phyloP scores from a whole-genome alignment of 2,329 filamentous ascomycete genomes.

The Aspergillus candidus region DNA sequence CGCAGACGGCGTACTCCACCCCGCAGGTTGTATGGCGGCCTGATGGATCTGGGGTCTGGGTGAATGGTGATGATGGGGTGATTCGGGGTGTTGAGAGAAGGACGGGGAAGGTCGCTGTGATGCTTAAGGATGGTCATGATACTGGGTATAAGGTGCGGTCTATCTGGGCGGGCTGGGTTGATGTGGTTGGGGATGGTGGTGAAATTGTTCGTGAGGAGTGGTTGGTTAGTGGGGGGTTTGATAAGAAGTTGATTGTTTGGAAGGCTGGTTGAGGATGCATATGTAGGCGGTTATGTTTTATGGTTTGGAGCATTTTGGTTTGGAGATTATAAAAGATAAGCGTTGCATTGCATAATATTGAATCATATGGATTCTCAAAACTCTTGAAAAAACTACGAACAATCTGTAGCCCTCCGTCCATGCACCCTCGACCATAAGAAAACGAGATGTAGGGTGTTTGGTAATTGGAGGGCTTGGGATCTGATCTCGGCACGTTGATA shows the following conservation, averaged over 20 bases:
- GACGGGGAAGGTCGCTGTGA: conserved; percentile 51
- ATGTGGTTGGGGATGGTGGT: conserved; percentile 13
- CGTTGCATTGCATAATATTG: too few relatives aligned
- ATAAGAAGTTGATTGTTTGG: conserved; percentile 57
- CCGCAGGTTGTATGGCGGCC: conserved; percentile 58
- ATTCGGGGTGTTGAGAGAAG: conserved; percentile 54
- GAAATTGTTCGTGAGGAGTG: conserved; percentile 42
- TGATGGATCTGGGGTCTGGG: conserved; percentile 56
- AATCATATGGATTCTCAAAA: too few relatives aligned
- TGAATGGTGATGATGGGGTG: conserved; percentile 60
- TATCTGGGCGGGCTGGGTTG: conserved; percentile 49
- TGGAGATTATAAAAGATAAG: too few relatives aligned
- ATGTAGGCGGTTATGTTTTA: too few relatives aligned
- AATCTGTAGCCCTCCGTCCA: conserved; percentile 42
- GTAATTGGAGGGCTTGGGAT: conserved; percentile 41
- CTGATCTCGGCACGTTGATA: conserved; percentile 59
- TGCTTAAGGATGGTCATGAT: conserved; percentile 49
- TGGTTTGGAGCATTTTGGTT: too few relatives aligned
- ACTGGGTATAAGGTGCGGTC: conserved; percentile 53
- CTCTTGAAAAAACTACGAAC: too few relatives aligned
- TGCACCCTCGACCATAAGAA: conserved; percentile 40
- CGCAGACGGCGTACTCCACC: conserved; percentile 60
- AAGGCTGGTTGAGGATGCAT: conserved; percentile 17
- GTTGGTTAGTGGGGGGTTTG: conserved; percentile 59
- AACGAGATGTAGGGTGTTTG: conserved; percentile 41